Conservation (phyloP, 2,329 filamentous ascomycete species). For the Colletotrichum euphorbiae region DNA sequence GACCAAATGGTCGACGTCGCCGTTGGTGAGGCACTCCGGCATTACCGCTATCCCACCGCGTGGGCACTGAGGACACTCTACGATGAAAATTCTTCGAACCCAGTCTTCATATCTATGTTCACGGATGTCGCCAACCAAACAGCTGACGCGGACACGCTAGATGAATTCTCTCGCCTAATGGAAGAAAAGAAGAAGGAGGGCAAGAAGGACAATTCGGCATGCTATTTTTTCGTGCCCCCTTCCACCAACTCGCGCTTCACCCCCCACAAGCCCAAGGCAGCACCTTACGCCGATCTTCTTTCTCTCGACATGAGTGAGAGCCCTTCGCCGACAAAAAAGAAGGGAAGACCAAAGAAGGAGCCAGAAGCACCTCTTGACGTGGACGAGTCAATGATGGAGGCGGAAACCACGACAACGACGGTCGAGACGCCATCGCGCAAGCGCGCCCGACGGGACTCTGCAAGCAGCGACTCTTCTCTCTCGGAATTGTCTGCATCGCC, state of each 20-base stretch:
- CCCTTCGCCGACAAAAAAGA: conserved; percentile 36
- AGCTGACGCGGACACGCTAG: conserved; percentile 63
- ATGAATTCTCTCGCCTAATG: conserved; percentile 64
- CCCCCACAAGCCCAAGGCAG: conserved; percentile 59
- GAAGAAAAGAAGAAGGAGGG: conserved; percentile 68
- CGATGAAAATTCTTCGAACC: conserved; percentile 65
- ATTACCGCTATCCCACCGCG: conserved; percentile 70
- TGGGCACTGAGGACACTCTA: conserved; percentile 71
- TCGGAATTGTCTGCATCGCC: conserved; percentile 49
- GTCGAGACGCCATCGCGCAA: conserved; percentile 50
- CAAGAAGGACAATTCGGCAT: conserved; percentile 62
- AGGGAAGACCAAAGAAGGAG: conserved; percentile 21
- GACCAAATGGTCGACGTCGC: conserved; percentile 67
- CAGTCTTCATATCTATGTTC: conserved; percentile 66
- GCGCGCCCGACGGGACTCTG: conserved; percentile 51
- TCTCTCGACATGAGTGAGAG: conserved; percentile 50
- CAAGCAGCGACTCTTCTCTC: conserved; percentile 57
- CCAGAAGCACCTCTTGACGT: conserved; percentile 23
- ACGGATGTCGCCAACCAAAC: conserved; percentile 69
- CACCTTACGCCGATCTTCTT: conserved; percentile 62
- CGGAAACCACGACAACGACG: background rate
- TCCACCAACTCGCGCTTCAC: conserved; percentile 56
- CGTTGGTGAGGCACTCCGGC: conserved; percentile 68
- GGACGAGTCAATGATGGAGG: conserved; percentile 29
- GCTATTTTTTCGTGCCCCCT: conserved; percentile 65